phyloP scores from a whole-genome alignment of 2,329 filamentous ascomycete genomes.

The Colletotrichum chlorophyti region DNA sequence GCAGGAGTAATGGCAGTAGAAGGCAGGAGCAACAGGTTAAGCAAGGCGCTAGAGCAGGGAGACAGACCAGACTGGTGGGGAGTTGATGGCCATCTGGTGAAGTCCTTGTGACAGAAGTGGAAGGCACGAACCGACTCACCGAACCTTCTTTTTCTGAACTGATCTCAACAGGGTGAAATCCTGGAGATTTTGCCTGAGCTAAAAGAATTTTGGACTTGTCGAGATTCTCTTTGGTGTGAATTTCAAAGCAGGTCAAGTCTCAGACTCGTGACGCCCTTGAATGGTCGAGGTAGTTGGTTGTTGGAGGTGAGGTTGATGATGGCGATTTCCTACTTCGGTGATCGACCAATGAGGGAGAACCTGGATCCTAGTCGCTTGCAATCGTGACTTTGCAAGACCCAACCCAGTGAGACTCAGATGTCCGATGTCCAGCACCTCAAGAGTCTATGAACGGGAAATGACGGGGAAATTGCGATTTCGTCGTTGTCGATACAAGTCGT shows the following conservation, averaged over 20 bases:
- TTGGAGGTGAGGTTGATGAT: neutral
- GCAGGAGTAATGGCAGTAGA: neutral
- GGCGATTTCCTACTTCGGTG: neutral
- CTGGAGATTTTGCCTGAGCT: neutral
- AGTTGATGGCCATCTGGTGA: conserved; percentile 7
- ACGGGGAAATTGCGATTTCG: too few species aligned
- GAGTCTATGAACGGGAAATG: neutral
- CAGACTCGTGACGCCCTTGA: neutral
- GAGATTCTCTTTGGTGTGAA: neutral
- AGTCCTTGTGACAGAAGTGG: conserved; percentile 15
- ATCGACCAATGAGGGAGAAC: neutral
- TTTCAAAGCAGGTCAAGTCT: neutral
- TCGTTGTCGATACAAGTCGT: too few species aligned
- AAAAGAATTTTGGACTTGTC: neutral
- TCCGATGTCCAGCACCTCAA: too few species aligned
- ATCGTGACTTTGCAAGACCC: too few species aligned
- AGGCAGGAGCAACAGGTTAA: neutral
- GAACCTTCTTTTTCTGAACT: neutral
- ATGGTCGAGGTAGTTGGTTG: too few species aligned
- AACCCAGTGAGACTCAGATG: too few species aligned
- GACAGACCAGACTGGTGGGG: neutral
- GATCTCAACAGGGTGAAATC: neutral
- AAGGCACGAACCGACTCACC: neutral
- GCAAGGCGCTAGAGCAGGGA: conserved; percentile 6
- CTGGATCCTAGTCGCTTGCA: too few species aligned